Evolutionary conservation across 331 rosid species (phyloP).

Genomic region (Rosa hybrid): DNA sequence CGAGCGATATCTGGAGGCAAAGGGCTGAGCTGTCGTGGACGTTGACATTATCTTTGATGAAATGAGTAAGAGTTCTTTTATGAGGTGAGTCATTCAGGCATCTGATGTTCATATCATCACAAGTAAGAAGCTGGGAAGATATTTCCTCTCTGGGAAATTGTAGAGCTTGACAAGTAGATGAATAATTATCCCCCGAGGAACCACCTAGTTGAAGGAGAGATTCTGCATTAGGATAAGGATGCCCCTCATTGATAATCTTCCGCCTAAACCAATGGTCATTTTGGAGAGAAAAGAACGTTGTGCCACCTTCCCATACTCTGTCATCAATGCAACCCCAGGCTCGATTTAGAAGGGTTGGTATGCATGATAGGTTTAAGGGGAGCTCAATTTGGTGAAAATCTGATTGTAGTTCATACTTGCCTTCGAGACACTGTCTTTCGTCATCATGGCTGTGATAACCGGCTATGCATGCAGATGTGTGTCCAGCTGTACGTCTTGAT

Average conservation of each 20-base stretch:
- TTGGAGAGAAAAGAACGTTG: slow-evolving; percentile 33
- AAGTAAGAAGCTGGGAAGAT: slow-evolving; percentile 29
- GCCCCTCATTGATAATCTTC: slow-evolving; percentile 27
- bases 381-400: slow-evolving; percentile 30
- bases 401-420: slow-evolving; percentile 25
- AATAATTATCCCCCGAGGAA: slow-evolving; percentile 32
- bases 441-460: slow-evolving; percentile 34
- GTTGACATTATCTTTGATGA: slow-evolving; percentile 36
- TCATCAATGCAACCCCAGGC: slow-evolving; percentile 30
- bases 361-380: slow-evolving; percentile 36
- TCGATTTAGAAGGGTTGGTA: slow-evolving; percentile 28
- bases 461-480: slow-evolving; percentile 5
- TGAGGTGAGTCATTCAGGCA: slow-evolving; percentile 29
- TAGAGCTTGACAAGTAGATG: slow-evolving; percentile 34
- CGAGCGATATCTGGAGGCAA: slow-evolving; percentile 32
- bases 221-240: slow-evolving; percentile 35
- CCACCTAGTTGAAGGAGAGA: slow-evolving; percentile 40
- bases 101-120: slow-evolving; percentile 24
- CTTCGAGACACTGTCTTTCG: slow-evolving; percentile 36
- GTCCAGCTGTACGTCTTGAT: slow-evolving; percentile 32
- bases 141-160: slow-evolving; percentile 33
- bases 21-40: slow-evolving; percentile 33
- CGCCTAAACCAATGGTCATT: slow-evolving; percentile 31
- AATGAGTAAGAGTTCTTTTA: slow-evolving; percentile 33
- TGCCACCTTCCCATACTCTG: slow-evolving; percentile 29